Evolutionary conservation across 345 rosid genomes (phyloP).

Genomic region (Turnera subulata): DNA sequence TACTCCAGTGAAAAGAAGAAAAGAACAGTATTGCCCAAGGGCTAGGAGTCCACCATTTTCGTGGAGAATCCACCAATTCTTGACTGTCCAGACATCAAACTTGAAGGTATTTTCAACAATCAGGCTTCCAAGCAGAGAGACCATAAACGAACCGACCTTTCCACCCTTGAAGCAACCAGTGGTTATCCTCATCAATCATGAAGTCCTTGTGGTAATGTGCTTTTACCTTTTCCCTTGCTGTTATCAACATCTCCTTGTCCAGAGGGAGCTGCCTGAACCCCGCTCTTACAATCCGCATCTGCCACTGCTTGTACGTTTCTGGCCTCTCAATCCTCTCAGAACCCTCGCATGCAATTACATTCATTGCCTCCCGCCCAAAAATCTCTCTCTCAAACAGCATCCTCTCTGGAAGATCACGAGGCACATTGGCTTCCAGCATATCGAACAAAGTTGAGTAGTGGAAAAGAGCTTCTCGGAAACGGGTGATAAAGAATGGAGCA

Average conservation of each 20-base stretch:
- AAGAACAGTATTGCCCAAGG: too few relatives aligned
- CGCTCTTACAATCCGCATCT: conserved; percentile 25
- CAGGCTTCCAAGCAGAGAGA: conserved; percentile 36
- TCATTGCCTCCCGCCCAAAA: conserved; percentile 40
- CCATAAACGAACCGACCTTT: conserved; percentile 39
- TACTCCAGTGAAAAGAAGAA: too few relatives aligned
- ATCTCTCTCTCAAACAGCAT: conserved; percentile 40
- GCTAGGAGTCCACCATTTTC: too few relatives aligned
- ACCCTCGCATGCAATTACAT: conserved; percentile 62
- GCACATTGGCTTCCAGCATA: conserved; percentile 41
- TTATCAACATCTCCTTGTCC: conserved; percentile 20
- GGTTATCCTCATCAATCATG: conserved; percentile 36
- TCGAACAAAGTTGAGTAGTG: conserved; percentile 57
- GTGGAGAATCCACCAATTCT: too few relatives aligned
- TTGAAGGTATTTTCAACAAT: too few relatives aligned
- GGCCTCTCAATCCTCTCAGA: conserved; percentile 55
- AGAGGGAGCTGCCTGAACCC: conserved; percentile 40
- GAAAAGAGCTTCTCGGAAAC: conserved; percentile 56
- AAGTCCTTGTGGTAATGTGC: conserved; percentile 34
- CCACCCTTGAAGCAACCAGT: conserved; percentile 45
- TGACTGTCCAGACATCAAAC: too few relatives aligned
- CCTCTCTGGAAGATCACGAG: conserved; percentile 43
- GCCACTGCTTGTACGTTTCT: conserved; percentile 41
- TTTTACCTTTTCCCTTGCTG: conserved; percentile 32
- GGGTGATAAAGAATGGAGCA: conserved; percentile 46